Conservation (phyloP, 768 basidiomycete species). For the Tricholoma terreum region DNA sequence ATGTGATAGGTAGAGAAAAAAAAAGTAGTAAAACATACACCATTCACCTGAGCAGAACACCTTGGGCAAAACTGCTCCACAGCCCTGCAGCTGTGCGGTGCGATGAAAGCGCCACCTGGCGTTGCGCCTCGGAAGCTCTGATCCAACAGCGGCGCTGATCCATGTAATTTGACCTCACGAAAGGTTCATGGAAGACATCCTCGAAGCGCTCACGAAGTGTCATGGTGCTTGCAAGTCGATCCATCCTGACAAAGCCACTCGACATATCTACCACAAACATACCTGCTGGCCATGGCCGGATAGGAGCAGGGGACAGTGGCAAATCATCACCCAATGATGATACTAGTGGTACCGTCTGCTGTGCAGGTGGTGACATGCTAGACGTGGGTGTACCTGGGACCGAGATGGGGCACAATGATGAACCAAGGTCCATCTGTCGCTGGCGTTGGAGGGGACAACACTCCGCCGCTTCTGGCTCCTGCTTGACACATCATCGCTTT, state of each 20-base stretch:
- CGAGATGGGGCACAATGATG: too few species aligned
- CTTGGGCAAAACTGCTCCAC: too few species aligned
- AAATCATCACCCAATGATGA: too few species aligned
- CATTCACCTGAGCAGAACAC: too few species aligned
- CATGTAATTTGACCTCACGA: background rate
- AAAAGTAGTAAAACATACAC: too few species aligned
- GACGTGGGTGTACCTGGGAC: too few species aligned
- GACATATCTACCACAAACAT: conserved; percentile 17
- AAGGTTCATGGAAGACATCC: background rate
- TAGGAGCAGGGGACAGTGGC: background rate
- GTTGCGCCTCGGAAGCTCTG: conserved; percentile 12
- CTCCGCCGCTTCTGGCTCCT: background rate
- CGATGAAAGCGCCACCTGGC: conserved; percentile 25
- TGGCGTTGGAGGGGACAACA: background rate
- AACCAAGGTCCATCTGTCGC: too few species aligned
- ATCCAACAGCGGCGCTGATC: background rate
- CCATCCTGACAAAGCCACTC: conserved; percentile 11
- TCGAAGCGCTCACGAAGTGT: background rate
- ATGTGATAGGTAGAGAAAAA: too few species aligned
- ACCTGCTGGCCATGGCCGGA: conserved; percentile 6
- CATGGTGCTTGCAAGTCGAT: background rate
- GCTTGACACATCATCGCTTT: background rate
- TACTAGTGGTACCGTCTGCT: too few species aligned
- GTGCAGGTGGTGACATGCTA: too few species aligned
- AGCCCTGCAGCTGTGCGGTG: conserved; percentile 19